These are phyloP conservation scores for Verticillium nubilum DNA, from an alignment of 2,329 filamentous ascomycete genomes.

Conservation along the genomic window DNA sequence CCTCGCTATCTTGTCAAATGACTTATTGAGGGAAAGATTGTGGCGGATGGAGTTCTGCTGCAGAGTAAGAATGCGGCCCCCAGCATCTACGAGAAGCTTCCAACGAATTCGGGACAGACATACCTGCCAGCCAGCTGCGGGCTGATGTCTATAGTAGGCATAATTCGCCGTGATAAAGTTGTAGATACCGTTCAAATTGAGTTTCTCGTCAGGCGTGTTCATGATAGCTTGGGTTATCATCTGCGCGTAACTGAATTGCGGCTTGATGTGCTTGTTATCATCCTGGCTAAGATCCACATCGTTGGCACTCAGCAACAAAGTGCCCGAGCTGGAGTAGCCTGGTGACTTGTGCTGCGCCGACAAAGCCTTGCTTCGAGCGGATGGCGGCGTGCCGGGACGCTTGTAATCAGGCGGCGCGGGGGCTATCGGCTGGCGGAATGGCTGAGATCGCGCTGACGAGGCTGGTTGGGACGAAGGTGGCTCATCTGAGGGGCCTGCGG, in stretches of 20 bases:
- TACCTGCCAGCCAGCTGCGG: constrained; percentile 81
- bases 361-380: constrained; percentile 28
- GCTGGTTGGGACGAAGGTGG: constrained; percentile 10
- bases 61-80: constrained; percentile 16
- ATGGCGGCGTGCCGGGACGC: constrained; percentile 56
- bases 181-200: constrained; percentile 91
- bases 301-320: constrained; percentile 41
- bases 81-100: not conserved
- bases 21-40: constrained; percentile 91
- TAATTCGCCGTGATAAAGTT: constrained; percentile 87
- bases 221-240: constrained; percentile 96
- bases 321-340: constrained; percentile 27
- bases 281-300: constrained; percentile 77
- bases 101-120: constrained; percentile 23
- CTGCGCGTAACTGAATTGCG: constrained; percentile 92
- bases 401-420: constrained; percentile 56
- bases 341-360: constrained; percentile 31
- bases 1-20: constrained; percentile 88
- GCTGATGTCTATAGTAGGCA: constrained; percentile 83
- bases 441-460: constrained; percentile 13
- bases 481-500: constrained; percentile 3
- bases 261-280: constrained; percentile 84
- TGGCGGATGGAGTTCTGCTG: constrained; percentile 88
- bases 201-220: constrained; percentile 76
- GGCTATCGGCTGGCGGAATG: constrained; percentile 41